Percentiles rank a stretch among this genome's conserved stretches.
phyloP scores from a whole-genome alignment of 2,329 filamentous ascomycete genomes.

The Scytalidium lignicola region DNA sequence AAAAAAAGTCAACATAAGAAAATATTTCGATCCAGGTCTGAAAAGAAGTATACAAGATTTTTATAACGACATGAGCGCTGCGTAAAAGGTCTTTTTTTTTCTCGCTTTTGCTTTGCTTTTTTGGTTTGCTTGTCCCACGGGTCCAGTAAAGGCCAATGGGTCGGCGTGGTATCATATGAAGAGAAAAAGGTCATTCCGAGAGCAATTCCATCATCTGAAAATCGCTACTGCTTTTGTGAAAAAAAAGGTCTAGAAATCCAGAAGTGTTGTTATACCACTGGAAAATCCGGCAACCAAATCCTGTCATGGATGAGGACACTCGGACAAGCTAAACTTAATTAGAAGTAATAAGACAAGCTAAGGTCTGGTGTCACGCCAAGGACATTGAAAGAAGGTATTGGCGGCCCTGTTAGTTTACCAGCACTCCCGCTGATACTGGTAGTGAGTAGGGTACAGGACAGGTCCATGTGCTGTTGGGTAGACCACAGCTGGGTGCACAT shows the following conservation, averaged over 20 bases:
- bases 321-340: too few relatives aligned
- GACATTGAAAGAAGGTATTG: too few relatives aligned
- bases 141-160: background rate
- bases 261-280: too few relatives aligned
- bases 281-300: too few relatives aligned
- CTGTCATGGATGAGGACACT: too few relatives aligned
- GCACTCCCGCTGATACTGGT: conserved; percentile 5
- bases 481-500: conserved; percentile 10
- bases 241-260: too few relatives aligned
- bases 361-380: too few relatives aligned
- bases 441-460: conserved; percentile 12
- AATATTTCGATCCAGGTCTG: background rate
- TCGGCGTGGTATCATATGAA: background rate
- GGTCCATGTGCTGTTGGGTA: conserved; percentile 8
- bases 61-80: background rate
- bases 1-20: background rate
- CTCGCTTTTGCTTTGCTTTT: background rate
- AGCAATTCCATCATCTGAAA: background rate
- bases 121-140: background rate
- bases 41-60: background rate
- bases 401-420: conserved; percentile 4
- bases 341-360: too few relatives aligned
- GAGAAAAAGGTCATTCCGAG: background rate
- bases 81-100: background rate
- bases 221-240: background rate